Evolutionary conservation across 208 protist genomes (phyloP).

Genomic region (Acanthamoeba royreba): DNA sequence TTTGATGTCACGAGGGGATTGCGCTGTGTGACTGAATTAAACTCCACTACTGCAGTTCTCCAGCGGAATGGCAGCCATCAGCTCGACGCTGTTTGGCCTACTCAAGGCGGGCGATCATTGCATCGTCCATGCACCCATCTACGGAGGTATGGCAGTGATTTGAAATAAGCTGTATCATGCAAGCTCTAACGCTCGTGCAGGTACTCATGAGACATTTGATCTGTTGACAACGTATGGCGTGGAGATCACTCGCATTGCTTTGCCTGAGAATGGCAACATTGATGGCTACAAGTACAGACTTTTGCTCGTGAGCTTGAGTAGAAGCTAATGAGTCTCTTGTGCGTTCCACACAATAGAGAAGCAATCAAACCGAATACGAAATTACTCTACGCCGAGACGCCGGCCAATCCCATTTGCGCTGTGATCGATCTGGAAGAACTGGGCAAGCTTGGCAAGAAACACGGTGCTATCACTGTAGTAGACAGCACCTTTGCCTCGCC

Average conservation of each 20-base stretch:
- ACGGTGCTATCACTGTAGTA: not conserved
- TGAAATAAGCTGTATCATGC: not conserved
- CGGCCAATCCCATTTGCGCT: constrained; percentile 93
- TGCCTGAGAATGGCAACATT: constrained; percentile 72
- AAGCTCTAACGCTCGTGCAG: no score
- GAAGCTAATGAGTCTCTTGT: no score
- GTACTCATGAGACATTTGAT: not conserved
- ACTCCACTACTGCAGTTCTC: not conserved
- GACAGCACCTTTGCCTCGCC: not conserved
- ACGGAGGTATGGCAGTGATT: not conserved
- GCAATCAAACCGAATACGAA: constrained; percentile 68
- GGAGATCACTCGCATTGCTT: not conserved
- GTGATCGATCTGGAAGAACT: constrained; percentile 88
- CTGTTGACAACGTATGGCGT: constrained; percentile 2
- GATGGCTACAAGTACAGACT: constrained; percentile 90
- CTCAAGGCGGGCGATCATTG: not conserved
- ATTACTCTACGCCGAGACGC: constrained; percentile 92
- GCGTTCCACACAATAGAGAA: not conserved
- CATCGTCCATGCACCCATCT: not conserved
- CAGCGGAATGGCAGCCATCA: constrained; percentile 40
- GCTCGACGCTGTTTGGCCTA: not conserved
- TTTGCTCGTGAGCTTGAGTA: no score
- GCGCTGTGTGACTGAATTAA: not conserved
- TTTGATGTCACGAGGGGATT: no score
- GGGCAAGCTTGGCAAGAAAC: constrained; percentile 58